Evolutionary conservation across 2,329 filamentous ascomycete species (phyloP).

Genomic region (Arthrocladium fulminans): DNA sequence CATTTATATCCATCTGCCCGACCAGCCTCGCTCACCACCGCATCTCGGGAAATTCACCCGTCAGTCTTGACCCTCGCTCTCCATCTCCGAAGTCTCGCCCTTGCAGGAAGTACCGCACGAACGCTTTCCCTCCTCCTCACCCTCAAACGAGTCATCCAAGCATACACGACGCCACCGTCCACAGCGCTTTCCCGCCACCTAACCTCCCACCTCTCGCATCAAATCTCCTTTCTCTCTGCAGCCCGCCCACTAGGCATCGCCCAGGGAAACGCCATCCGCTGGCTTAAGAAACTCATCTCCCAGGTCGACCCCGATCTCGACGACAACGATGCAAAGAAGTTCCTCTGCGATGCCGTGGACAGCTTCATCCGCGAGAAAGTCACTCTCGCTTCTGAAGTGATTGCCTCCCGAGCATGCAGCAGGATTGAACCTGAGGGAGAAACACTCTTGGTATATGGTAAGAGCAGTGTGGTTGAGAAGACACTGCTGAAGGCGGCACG

Average conservation of each 20-base stretch:
- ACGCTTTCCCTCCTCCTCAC: conserved; percentile 80
- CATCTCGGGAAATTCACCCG: conserved; percentile 69
- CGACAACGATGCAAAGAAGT: conserved; percentile 71
- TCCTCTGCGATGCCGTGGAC: conserved; percentile 73
- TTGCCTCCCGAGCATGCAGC: conserved; percentile 63
- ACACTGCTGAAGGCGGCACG: conserved; percentile 64
- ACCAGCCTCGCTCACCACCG: conserved; percentile 55
- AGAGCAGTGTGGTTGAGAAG: conserved; percentile 76
- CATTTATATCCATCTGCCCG: conserved; percentile 61
- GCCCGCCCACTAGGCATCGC: conserved; percentile 83
- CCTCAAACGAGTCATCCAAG: conserved; percentile 88
- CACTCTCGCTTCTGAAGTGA: conserved; percentile 75
- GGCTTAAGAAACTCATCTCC: conserved; percentile 85
- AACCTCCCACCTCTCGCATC: conserved; percentile 82
- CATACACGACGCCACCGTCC: conserved; percentile 80
- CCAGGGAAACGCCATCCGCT: conserved; percentile 93
- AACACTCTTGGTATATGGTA: conserved; percentile 76
- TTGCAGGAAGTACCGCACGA: conserved; percentile 82
- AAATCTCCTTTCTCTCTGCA: conserved; percentile 89
- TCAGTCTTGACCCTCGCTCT: conserved; percentile 76
- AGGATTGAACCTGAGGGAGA: conserved; percentile 66
- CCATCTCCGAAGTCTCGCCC: conserved; percentile 78
- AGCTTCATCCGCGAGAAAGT: conserved; percentile 85
- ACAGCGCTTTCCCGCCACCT: conserved; percentile 84
- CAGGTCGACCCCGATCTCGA: conserved; percentile 79